Conservation (phyloP, 2,329 filamentous ascomycete genomes). For the Sporothrix globosa region DNA sequence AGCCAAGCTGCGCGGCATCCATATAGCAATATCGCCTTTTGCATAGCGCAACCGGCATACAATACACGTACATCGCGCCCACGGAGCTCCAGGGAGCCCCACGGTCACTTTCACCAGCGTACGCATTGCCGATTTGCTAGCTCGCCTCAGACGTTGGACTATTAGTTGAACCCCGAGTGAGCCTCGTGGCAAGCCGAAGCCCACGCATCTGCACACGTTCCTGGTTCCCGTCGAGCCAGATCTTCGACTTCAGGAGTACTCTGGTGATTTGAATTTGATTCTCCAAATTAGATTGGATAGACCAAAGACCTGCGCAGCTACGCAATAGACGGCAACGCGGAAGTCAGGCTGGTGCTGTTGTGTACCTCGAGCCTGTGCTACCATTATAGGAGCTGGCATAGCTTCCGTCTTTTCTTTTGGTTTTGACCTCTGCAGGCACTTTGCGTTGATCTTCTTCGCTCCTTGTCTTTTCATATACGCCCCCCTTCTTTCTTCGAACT, state of each 20-base stretch:
- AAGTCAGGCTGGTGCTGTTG: constrained; percentile 30
- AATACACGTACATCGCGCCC: neutral
- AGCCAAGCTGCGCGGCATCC: neutral
- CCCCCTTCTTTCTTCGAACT: neutral
- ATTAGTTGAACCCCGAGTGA: neutral
- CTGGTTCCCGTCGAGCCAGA: neutral
- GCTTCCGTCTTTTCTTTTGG: constrained; percentile 21
- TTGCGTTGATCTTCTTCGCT: neutral
- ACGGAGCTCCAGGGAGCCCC: neutral
- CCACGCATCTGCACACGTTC: neutral
- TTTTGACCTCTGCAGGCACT: neutral
- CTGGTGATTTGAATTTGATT: neutral
- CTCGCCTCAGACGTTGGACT: neutral
- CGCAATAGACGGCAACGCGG: constrained; percentile 20
- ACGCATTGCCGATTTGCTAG: neutral
- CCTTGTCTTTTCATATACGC: neutral
- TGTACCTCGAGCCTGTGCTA: constrained; percentile 34
- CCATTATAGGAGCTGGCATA: constrained; percentile 28
- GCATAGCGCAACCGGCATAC: constrained; percentile 8
- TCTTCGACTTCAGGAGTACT: neutral
- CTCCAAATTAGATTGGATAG: constrained; percentile 7
- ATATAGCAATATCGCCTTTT: constrained; percentile 2
- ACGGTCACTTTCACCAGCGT: neutral
- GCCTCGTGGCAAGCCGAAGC: neutral
- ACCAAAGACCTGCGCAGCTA: constrained; percentile 13